A percentile compares a stretch with the other conserved stretches of the same genome.
Evolutionary conservation across 1,139 yeast genomes (phyloP).

Genomic region (Debaryomyces robertsiae): DNA sequence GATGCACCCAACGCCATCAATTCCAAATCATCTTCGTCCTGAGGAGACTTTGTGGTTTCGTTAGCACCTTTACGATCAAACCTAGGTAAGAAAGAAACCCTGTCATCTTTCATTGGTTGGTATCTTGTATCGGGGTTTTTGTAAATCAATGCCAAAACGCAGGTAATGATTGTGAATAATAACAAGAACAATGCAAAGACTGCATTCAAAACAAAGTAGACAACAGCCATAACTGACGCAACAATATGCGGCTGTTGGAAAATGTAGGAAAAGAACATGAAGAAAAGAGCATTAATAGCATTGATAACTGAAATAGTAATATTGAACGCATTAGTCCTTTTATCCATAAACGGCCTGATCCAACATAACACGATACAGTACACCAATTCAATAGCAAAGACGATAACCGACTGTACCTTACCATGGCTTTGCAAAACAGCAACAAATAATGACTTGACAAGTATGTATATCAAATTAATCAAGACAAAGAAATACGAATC

Average conservation of each 20-base stretch:
- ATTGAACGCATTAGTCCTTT: conserved; percentile 88
- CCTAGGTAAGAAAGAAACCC: conserved; percentile 81
- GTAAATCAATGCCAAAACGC: conserved; percentile 78
- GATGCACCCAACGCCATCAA: conserved; percentile 87
- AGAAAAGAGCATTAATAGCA: conserved; percentile 80
- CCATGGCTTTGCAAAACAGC: conserved; percentile 85
- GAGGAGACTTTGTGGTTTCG: conserved; percentile 26
- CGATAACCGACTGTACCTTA: conserved; percentile 74
- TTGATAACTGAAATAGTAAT: conserved; percentile 81
- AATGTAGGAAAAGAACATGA: conserved; percentile 83
- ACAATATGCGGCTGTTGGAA: conserved; percentile 86
- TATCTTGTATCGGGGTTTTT: conserved; percentile 95
- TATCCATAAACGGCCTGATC: conserved; percentile 90
- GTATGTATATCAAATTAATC: conserved; percentile 62
- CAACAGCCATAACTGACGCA: conserved; percentile 88
- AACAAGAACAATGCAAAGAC: conserved; percentile 80
- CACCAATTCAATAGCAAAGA: conserved; percentile 72
- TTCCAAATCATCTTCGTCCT: conserved; percentile 66
- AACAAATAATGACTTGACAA: conserved; percentile 78
- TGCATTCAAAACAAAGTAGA: conserved; percentile 89
- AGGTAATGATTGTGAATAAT: conserved; percentile 83
- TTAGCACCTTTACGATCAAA: conserved; percentile 48
- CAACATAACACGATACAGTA: conserved; percentile 67
- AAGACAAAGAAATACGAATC: conserved; percentile 81
- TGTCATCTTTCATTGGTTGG: conserved; percentile 96